These are phyloP conservation scores for Fusarium hostae DNA, from an alignment of 2,329 filamentous ascomycete genomes.

Conservation along the genomic window DNA sequence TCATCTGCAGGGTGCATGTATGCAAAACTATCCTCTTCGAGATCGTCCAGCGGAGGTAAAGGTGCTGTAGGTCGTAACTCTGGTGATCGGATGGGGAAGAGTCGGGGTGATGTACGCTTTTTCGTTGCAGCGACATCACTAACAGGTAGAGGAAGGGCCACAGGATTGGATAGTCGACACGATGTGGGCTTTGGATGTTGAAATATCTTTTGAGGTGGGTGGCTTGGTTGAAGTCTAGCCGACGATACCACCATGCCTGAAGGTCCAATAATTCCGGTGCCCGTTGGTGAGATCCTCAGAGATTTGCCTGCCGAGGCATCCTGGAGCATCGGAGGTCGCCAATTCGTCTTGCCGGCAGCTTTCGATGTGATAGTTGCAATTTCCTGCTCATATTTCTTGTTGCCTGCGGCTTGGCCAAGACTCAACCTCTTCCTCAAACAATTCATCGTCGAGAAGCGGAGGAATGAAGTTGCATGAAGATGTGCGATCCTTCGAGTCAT, in stretches of 20 bases:
- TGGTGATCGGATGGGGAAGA: conserved; percentile 50
- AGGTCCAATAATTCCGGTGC: conserved; percentile 19
- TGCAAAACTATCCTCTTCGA: conserved; percentile 59
- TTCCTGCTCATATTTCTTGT: conserved; percentile 46
- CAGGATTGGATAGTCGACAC: conserved; percentile 46
- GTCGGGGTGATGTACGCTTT: conserved; percentile 46
- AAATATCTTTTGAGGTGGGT: conserved; percentile 12
- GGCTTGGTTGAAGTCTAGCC: conserved; percentile 7
- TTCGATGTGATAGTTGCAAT: conserved; percentile 35
- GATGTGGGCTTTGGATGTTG: conserved; percentile 35
- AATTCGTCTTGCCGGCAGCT: conserved; percentile 33
- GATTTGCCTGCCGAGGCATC: conserved; percentile 37
- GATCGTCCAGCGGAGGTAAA: conserved; percentile 45
- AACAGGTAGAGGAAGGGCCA: conserved; percentile 45
- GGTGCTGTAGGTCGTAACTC: conserved; percentile 45
- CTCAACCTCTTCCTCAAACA: conserved; percentile 61
- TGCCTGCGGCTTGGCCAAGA: conserved; percentile 43
- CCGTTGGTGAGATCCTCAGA: conserved; percentile 19
- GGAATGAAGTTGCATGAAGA: conserved; percentile 62
- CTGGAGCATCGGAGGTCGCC: conserved; percentile 38
- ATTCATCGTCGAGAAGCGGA: conserved; percentile 75
- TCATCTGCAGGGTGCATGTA: conserved; percentile 60
- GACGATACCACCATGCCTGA: conserved; percentile 6
- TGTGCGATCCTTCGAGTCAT: conserved; percentile 53
- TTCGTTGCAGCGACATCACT: conserved; percentile 42